Percentiles rank a stretch among this genome's conserved stretches.
phyloP scores from a whole-genome alignment of 768 basidiomycete species.

The Tylopilus plumbeoviolaceoides region DNA sequence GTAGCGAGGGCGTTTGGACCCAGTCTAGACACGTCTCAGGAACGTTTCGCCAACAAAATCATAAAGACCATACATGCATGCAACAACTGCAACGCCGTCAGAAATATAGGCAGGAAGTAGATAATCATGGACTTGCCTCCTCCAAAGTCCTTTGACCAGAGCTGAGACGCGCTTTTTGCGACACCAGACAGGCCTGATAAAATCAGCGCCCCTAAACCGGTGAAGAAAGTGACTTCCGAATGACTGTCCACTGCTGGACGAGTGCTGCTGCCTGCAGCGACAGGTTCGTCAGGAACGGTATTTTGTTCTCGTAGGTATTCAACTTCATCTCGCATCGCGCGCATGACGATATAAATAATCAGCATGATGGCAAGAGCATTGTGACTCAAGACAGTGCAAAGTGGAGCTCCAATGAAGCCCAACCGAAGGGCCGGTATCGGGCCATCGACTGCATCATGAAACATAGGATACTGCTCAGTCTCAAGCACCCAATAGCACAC shows the following conservation, averaged over 20 bases:
- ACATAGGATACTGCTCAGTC: background rate
- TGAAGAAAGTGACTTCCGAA: constrained; percentile 6
- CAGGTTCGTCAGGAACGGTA: constrained; percentile 7
- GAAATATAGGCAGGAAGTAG: background rate
- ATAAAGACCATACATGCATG: constrained; percentile 20
- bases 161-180: constrained; percentile 23
- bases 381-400: constrained; percentile 28
- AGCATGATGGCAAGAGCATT: constrained; percentile 19
- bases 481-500: background rate
- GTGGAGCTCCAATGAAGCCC: constrained; percentile 24
- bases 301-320: constrained; percentile 11
- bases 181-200: constrained; percentile 19
- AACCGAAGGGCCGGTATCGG: constrained; percentile 25
- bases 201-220: constrained; percentile 14
- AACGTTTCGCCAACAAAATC: background rate
- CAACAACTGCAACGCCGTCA: constrained; percentile 15
- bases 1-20: constrained; percentile 23
- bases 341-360: constrained; percentile 21
- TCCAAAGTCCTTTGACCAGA: constrained; percentile 29
- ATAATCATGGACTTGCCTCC: constrained; percentile 14
- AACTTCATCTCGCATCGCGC: constrained; percentile 18
- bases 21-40: constrained; percentile 12
- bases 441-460: constrained; percentile 16
- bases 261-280: background rate
- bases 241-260: background rate